Conservation (phyloP, 2,329 filamentous ascomycete species). For the Emergomyces orientalis region DNA sequence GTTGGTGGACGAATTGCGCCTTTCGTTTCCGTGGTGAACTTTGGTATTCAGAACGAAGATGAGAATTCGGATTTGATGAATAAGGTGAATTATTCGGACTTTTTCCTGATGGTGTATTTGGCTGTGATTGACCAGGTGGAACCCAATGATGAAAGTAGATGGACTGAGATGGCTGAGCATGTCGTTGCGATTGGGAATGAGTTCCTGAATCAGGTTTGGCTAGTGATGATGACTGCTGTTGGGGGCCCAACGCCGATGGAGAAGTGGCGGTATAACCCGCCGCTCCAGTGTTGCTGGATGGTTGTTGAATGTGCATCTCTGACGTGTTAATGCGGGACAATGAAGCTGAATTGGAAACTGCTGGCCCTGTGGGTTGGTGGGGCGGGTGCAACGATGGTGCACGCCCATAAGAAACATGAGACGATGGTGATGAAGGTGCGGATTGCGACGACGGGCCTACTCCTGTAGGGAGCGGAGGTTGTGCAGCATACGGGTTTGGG, state of each 20-base stretch:
- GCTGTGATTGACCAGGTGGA: slow-evolving; percentile 62
- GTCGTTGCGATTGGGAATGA: slow-evolving; percentile 42
- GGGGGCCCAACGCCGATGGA: slow-evolving; percentile 12
- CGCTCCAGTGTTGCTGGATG: slow-evolving; percentile 17
- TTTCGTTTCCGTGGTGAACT: slow-evolving; percentile 83
- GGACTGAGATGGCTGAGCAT: slow-evolving; percentile 55
- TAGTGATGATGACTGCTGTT: slow-evolving; percentile 40
- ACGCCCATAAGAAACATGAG: background rate
- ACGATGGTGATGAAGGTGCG: slow-evolving; percentile 1
- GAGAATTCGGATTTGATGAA: slow-evolving; percentile 38
- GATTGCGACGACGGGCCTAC: background rate
- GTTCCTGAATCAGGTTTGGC: slow-evolving; percentile 35
- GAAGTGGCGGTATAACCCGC: background rate
- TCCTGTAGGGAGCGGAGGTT: slow-evolving; percentile 13
- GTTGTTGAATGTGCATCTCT: slow-evolving; percentile 33
- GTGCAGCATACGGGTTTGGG: slow-evolving; percentile 26
- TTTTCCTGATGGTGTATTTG: slow-evolving; percentile 65
- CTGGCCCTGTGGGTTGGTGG: slow-evolving; percentile 18
- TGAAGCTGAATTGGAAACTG: slow-evolving; percentile 16
- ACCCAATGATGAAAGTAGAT: slow-evolving; percentile 94
- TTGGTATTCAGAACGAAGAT: slow-evolving; percentile 51
- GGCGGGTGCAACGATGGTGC: slow-evolving; percentile 8
- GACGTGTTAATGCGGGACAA: slow-evolving; percentile 33
- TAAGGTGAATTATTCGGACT: slow-evolving; percentile 46
- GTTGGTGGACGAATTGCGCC: slow-evolving; percentile 47